A percentile compares a stretch with the other conserved stretches of the same genome.
Evolutionary conservation across 2,329 filamentous ascomycete genomes (phyloP).

Genomic region (Penicillium sp.): DNA sequence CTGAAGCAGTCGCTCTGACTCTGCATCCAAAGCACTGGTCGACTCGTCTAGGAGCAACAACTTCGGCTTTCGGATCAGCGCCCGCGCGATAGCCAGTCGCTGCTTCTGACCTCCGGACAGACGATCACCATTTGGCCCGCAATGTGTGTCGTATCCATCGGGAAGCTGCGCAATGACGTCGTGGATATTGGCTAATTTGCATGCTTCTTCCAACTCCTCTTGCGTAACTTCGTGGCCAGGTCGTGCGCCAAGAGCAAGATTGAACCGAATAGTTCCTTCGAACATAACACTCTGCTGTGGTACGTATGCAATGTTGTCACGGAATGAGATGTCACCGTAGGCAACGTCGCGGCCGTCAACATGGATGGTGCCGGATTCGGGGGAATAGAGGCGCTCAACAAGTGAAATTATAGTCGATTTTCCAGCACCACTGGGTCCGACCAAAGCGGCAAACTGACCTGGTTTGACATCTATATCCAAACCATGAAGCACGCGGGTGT

Average conservation of each 20-base stretch:
- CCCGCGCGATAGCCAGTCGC: constrained; percentile 57
- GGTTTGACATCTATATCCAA: constrained; percentile 53
- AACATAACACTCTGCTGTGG: constrained; percentile 48
- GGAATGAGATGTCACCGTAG: constrained; percentile 37
- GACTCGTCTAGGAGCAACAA: constrained; percentile 58
- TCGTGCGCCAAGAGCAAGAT: constrained; percentile 43
- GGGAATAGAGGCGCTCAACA: constrained; percentile 55
- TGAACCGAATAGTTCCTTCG: constrained; percentile 46
- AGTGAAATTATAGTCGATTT: constrained; percentile 64
- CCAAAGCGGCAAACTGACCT: constrained; percentile 47
- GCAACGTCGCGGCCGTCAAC: constrained; percentile 51
- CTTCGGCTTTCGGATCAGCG: constrained; percentile 52
- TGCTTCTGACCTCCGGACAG: constrained; percentile 58
- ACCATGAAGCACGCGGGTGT: constrained; percentile 55
- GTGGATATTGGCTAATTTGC: constrained; percentile 66
- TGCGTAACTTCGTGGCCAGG: constrained; percentile 55
- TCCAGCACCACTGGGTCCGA: constrained; percentile 67
- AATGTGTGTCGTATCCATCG: constrained; percentile 53
- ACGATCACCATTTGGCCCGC: constrained; percentile 51
- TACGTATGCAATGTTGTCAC: constrained; percentile 45
- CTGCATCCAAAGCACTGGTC: constrained; percentile 56
- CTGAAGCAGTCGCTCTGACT: constrained; percentile 49
- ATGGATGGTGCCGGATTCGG: constrained; percentile 48
- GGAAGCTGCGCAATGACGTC: constrained; percentile 62
- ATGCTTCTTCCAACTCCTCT: constrained; percentile 63